Percentiles rank a stretch among this genome's conserved stretches.
These are phyloP conservation scores for Serendipita indica DNA, from an alignment of 768 basidiomycete species.

Conservation along the genomic window DNA sequence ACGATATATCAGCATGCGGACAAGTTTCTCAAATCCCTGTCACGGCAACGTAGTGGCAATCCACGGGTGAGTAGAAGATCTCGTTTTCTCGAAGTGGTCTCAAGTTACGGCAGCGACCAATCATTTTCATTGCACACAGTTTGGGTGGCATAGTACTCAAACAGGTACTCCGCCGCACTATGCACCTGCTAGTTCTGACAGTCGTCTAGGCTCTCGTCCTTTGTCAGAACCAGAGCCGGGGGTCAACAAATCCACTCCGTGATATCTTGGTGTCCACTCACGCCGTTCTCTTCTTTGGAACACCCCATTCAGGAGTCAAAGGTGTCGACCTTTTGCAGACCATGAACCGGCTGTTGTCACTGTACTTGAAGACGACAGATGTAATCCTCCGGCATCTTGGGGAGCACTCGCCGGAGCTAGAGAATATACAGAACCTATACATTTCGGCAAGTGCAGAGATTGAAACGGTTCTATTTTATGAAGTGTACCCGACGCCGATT, in stretches of 20 bases:
- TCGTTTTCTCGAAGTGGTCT: not conserved
- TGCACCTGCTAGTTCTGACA: not conserved
- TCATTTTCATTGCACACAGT: not conserved
- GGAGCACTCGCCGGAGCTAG: not conserved
- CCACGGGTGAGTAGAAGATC: not conserved
- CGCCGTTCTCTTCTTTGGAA: not conserved
- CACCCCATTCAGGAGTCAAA: not conserved
- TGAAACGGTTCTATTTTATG: not conserved
- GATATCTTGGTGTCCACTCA: not conserved
- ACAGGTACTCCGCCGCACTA: not conserved
- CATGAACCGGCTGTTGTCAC: not conserved
- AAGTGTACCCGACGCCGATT: not conserved
- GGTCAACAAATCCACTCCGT: not conserved
- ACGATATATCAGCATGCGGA: not conserved
- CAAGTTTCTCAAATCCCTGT: not conserved
- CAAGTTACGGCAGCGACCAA: not conserved
- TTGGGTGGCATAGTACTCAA: not conserved
- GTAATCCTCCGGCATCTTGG: not conserved
- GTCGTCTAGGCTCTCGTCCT: not conserved
- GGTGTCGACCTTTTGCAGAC: not conserved
- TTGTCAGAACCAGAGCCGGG: not conserved
- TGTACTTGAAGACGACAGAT: not conserved
- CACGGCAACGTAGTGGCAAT: not conserved
- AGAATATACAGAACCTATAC: not conserved
- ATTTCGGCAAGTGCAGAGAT: not conserved